phyloP scores from a whole-genome alignment of 2,329 filamentous ascomycete genomes.

The Colletotrichum noveboracense region DNA sequence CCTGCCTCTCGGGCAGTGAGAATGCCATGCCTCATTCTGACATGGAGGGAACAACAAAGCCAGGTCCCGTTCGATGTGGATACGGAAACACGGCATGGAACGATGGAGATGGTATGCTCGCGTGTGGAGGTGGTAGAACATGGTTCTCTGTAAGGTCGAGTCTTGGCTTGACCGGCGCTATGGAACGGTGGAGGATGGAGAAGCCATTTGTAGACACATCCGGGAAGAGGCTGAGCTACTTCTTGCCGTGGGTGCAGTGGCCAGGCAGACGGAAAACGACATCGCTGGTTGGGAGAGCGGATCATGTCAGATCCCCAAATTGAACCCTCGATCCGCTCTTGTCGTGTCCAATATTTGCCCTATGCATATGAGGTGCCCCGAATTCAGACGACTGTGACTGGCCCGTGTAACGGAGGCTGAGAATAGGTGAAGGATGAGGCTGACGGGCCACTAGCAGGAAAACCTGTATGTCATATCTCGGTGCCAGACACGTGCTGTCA shows the following conservation, averaged over 20 bases:
- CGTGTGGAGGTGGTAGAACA: background rate
- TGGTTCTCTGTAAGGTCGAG: background rate
- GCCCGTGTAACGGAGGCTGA: conserved; percentile 3
- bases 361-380: background rate
- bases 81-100: background rate
- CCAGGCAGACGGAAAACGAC: conserved; percentile 12
- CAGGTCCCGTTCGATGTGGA: background rate
- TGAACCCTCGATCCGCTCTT: background rate
- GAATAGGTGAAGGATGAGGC: conserved; percentile 15
- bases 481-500: background rate
- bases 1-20: background rate
- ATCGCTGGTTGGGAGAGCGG: background rate
- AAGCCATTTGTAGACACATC: background rate
- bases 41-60: conserved; percentile 19
- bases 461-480: background rate
- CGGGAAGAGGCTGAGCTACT: conserved; percentile 12
- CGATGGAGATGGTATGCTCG: background rate
- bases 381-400: background rate
- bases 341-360: background rate
- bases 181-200: background rate
- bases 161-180: background rate
- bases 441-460: conserved; percentile 1
- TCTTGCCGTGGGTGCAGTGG: background rate
- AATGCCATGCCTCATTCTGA: conserved; percentile 2
- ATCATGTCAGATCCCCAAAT: conserved; percentile 16